These are phyloP conservation scores for Esteya vermicola DNA, from an alignment of 2,329 filamentous ascomycete species.

Conservation along the genomic window DNA sequence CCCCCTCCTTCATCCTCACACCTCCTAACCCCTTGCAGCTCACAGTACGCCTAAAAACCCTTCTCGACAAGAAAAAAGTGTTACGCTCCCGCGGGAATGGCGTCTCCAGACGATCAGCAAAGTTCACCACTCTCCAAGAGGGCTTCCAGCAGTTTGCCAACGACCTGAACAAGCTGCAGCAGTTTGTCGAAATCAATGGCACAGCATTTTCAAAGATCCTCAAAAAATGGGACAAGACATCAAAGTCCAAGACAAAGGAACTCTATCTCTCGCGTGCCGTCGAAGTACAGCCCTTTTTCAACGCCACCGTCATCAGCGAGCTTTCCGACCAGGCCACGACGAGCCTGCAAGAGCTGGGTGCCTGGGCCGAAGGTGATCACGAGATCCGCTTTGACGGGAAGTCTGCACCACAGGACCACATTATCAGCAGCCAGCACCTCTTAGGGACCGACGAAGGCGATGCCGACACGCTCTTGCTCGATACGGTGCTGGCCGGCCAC, in stretches of 20 bases:
- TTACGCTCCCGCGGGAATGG: constrained; percentile 66
- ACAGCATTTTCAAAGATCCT: constrained; percentile 97
- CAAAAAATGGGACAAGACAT: constrained; percentile 99
- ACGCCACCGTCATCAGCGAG: constrained; percentile 90
- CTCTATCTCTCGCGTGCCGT: constrained; percentile 91
- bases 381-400: constrained; percentile 56
- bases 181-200: constrained; percentile 97
- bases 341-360: constrained; percentile 85
- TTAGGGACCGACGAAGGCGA: constrained; percentile 75
- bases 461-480: constrained; percentile 74
- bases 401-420: constrained; percentile 32
- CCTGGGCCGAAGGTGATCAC: constrained; percentile 93
- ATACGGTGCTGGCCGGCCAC: constrained; percentile 75
- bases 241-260: constrained; percentile 97
- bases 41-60: constrained; percentile 79
- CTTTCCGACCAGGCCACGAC: constrained; percentile 94
- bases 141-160: constrained; percentile 95
- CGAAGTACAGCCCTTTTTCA: constrained; percentile 97
- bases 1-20: neutral
- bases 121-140: constrained; percentile 89
- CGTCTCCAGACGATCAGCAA: constrained; percentile 74
- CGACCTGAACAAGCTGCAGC: constrained; percentile 92
- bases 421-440: constrained; percentile 51
- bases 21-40: constrained; percentile 56
- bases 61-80: constrained; percentile 89